A percentile compares a stretch with the other conserved stretches of the same genome.
These are phyloP conservation scores for Chaetothyriales sp. DNA, from an alignment of 2,329 filamentous ascomycete genomes.

Conservation along the genomic window DNA sequence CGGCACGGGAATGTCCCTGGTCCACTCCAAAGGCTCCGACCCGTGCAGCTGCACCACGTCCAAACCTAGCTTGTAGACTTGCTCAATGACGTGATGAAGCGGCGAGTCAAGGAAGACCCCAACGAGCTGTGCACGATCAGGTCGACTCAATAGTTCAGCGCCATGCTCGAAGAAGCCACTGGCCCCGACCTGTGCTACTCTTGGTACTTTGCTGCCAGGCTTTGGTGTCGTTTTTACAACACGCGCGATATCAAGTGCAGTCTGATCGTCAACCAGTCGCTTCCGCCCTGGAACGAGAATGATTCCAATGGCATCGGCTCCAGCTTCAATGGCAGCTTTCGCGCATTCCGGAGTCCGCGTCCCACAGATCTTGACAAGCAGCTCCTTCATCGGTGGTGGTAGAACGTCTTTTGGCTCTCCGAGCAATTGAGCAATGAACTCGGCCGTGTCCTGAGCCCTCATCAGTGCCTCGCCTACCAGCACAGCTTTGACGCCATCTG, in stretches of 20 bases:
- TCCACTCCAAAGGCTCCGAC: constrained; percentile 84
- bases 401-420: constrained; percentile 34
- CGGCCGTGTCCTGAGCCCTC: constrained; percentile 67
- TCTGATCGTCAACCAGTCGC: constrained; percentile 65
- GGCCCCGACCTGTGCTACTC: constrained; percentile 23
- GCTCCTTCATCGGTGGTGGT: constrained; percentile 16
- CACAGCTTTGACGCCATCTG: constrained; percentile 81
- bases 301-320: constrained; percentile 85
- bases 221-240: constrained; percentile 48
- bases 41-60: constrained; percentile 92
- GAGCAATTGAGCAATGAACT: constrained; percentile 75
- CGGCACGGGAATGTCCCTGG: constrained; percentile 73
- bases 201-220: constrained; percentile 19
- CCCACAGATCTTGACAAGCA: constrained; percentile 79
- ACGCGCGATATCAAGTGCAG: constrained; percentile 66
- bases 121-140: constrained; percentile 60
- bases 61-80: constrained; percentile 61
- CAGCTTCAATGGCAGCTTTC: constrained; percentile 63
- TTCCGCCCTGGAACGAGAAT: constrained; percentile 73
- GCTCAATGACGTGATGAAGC: constrained; percentile 63
- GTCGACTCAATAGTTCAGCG: constrained; percentile 34
- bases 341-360: constrained; percentile 74
- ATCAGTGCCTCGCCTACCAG: constrained; percentile 93
- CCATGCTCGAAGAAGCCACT: constrained; percentile 61
- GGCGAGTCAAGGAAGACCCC: constrained; percentile 92